Evolutionary conservation across 306 rosid species (phyloP), one percentile per base, ranked within the genome.

Genomic region (Spatholobus suberectus): DNA sequence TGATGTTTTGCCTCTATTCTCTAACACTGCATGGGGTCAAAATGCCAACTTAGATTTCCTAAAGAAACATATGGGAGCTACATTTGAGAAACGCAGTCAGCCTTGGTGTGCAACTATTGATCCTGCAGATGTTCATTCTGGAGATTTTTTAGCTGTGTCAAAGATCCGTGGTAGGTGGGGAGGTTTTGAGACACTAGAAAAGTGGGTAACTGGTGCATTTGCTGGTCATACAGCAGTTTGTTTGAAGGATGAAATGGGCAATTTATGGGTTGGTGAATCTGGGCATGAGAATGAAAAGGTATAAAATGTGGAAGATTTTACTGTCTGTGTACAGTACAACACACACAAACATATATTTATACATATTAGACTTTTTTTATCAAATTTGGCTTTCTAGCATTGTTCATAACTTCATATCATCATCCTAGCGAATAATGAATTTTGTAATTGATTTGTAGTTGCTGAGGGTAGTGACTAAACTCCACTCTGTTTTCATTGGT

Each of bases 101-200:
- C 99, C 97, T 51, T 90, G 92, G 96, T 77, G n/a, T 26, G 90
- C 88, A 23, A 89, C 87, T 67, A 89, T 96, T 58, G 84, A 96
- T 87, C 96, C 97, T 17, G 90, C 86, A 17, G 97, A 93, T 86
- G 97, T 96, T 88, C 97, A 92, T 84, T 87, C 98, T 44, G 99
- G 99, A 73, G 99, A 96, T 81, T 96, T 96, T 82, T 83, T 96
- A 63, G 99, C 96, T 15, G 92, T 96, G 51, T 96, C 98, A 27
- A 96, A 96, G 92, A 93, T 96, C 68, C 98, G 99, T 47, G 99
- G 98, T 76, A 92, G 98, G 73, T 96, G 99, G 99, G 99, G 98
- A 66, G 99, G 99, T 80, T 96, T 96, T 80, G 98, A 96, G 92
- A 93, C 98, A 32, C 88, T 96, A 66, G 99, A 96, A 72, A 96